phyloP scores from a whole-genome alignment of 768 basidiomycete species.

The Phylloporus sp. region DNA sequence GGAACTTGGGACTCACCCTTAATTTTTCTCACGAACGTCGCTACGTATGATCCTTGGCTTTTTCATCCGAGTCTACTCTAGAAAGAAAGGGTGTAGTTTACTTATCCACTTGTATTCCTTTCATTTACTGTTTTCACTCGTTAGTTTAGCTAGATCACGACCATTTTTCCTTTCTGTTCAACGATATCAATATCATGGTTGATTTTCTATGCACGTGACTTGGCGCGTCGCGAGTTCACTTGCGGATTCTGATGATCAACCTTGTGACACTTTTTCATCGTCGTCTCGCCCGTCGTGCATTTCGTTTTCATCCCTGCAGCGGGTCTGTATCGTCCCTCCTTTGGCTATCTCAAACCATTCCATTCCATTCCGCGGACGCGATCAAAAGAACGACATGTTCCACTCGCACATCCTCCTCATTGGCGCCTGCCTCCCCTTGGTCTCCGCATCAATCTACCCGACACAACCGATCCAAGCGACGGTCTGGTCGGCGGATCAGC shows the following conservation, averaged over 20 bases:
- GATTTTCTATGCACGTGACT: conserved; percentile 27
- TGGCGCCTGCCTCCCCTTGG: conserved; percentile 11
- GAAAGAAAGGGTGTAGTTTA: conserved; percentile 16
- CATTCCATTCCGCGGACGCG: background rate
- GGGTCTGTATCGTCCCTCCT: conserved; percentile 21
- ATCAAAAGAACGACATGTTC: conserved; percentile 5
- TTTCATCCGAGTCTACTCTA: conserved; percentile 10
- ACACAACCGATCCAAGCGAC: conserved; percentile 46
- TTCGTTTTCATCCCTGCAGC: conserved; percentile 19
- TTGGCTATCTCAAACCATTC: background rate
- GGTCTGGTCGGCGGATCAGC: conserved; percentile 40
- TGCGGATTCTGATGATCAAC: background rate
- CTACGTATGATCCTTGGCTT: conserved; percentile 2
- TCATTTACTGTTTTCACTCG: conserved; percentile 6
- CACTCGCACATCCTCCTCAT: background rate
- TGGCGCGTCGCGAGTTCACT: conserved; percentile 11
- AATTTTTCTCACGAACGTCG: conserved; percentile 6
- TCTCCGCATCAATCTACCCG: conserved; percentile 42
- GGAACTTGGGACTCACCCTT: conserved; percentile 1
- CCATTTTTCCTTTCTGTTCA: background rate
- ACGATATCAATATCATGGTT: conserved; percentile 12
- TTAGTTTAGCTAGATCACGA: conserved; percentile 9
- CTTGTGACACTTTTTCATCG: background rate
- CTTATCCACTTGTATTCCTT: conserved; percentile 16
- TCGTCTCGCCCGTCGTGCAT: conserved; percentile 1